Evolutionary conservation across 345 rosid genomes (phyloP), one percentile per base, ranked within the genome.

Genomic region (Sisymbrium irio): DNA sequence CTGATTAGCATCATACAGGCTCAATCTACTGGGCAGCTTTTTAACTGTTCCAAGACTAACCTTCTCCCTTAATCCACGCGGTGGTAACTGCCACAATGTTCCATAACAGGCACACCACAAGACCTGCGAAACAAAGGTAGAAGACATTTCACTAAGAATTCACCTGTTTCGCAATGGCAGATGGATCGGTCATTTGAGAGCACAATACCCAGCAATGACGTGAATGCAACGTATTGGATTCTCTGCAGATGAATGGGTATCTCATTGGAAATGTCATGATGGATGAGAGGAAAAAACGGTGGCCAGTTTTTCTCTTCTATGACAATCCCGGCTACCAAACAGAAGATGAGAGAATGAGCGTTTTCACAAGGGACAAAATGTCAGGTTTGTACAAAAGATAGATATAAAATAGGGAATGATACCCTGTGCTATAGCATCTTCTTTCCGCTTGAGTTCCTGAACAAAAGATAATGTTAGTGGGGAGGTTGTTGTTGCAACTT

Each of bases 271-370:
- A 92, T 95, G 80, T 92, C 97, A 76, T 95, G 95, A 81, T 95
- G 97, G 80, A 95, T 92, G 44, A 95, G 56, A 32, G 99, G 99
- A 36, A 87, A 89, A 83, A 84, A 83, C 14, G 96, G 91, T 17
- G 99, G 99, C 98, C 97, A 95, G 67, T 92, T 95, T 85, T 92
- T 95, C 65, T 83, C 98, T 78, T 95, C 96, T 59, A 92, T 81
- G 58, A 88, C 86, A 77, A 90, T 84, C 76, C 99, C 99, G 62
- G 96, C 99, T 95, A 88, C 77, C 72, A 78, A 78, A 75, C 68
- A 25, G 57, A 69, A 77, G 54, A 76, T 55, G 51, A 33, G 10
- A 59, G 9, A 15, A 69, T 76, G 41, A 76, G 75, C 70, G 35
- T 25, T 35, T 35, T 61, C 28, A 61, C 57, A 64, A 44, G 65